Base-by-base conservation (phyloP, 192 early-diverging fungal genomes). In the Linnemannia schmuckeri region DNA sequence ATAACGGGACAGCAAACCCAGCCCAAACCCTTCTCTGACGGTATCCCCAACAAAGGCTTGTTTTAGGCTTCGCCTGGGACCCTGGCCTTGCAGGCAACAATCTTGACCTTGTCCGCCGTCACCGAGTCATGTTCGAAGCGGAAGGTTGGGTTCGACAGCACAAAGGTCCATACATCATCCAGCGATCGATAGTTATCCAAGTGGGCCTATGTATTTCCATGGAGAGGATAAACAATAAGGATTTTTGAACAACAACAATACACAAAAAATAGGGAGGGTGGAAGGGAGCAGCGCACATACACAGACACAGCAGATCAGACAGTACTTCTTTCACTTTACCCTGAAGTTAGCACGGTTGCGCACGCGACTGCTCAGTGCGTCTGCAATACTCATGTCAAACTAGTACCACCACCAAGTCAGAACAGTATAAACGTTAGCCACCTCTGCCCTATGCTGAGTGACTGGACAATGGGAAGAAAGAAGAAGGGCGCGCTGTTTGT, bases 151-250 rank as follows among this genome's bases (percentile, higher is more conserved):
- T 94, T 92, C 44, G 96, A 94, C 71, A 98, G 93, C 46, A 98
- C 93, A 91, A 99, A 98, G 1, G 98, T 99, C 97, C 97, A 99
- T 35, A 99, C 98, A 77, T 99, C 99, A 82, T 99, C 99, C 83
- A 97, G 96, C 74, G 96, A 97, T 66, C 97, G 94, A 88, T 99
- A 99, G 35, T 94, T 97, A 78, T 96, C 92, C 76, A 99, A 92
- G 77, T 94, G 94, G n/a, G 96, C 96, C 93, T 95, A 73, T 83
- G 79, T 40, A 42, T 52, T 54, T 1, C 40, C 57, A 61, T 18
- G n/a, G 40, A 41, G 35, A 44, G 42, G 12, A 6, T 6, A 18
- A 75, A 38, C 33, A 55, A 40, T 75, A 55, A 41, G 49, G 57
- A 70, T 37, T 37, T 17, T 47, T 70, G 49, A 75, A 38, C 27